A percentile compares a stretch with the other conserved stretches of the same genome.
Conservation (phyloP, 805 yeast species). For the Cyberlindnera nakhonratchasimensis region DNA sequence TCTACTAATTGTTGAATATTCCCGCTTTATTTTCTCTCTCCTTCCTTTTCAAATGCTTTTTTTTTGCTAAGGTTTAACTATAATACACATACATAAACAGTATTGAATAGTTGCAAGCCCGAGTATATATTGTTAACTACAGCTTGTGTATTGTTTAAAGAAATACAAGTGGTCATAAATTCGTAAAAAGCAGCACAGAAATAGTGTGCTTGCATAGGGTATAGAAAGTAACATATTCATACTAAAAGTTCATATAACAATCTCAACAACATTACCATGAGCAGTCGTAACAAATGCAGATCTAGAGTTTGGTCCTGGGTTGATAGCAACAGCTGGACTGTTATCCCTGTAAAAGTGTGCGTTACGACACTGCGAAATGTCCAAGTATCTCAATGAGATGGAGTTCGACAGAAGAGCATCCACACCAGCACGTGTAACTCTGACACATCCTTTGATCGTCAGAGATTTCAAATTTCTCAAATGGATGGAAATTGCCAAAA, state of each 20-base stretch:
- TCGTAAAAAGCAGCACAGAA: neutral
- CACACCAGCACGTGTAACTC: constrained; percentile 76
- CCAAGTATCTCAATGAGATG: constrained; percentile 47
- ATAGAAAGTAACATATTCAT: neutral
- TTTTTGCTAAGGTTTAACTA: neutral
- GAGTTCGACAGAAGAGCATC: constrained; percentile 61
- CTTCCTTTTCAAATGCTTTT: neutral
- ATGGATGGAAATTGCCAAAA: constrained; percentile 56
- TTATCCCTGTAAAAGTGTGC: constrained; percentile 61
- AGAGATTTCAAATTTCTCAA: constrained; percentile 46
- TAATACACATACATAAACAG: neutral
- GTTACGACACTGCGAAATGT: constrained; percentile 70
- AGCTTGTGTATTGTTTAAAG: neutral
- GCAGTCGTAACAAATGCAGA: constrained; percentile 56
- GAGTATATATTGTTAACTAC: no score
- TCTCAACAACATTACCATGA: constrained; percentile 53
- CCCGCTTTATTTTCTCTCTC: neutral
- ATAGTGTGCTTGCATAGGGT: neutral
- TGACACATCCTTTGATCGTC: constrained; percentile 62
- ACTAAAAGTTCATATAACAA: constrained; percentile 38
- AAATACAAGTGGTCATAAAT: neutral
- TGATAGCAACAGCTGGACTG: constrained; percentile 52
- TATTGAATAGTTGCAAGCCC: no score
- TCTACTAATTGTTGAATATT: constrained; percentile 37
- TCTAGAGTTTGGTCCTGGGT: constrained; percentile 47